Conservation (phyloP, 2,329 filamentous ascomycete genomes). For the Nothomitra cinnamomea region DNA sequence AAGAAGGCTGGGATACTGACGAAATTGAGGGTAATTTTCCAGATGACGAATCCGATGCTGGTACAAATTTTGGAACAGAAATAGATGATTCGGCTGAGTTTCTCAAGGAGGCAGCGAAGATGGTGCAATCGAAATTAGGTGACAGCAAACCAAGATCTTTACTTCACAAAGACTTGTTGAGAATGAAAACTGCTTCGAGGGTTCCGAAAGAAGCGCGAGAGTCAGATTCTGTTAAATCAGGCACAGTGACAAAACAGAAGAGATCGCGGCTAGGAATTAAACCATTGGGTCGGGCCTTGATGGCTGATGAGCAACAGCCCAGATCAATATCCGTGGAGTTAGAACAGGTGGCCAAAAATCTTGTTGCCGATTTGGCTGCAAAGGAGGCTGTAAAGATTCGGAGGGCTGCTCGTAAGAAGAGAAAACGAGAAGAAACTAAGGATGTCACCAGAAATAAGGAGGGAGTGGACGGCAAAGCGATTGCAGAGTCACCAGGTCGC, state of each 20-base stretch:
- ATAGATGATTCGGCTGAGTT: slow-evolving; percentile 1
- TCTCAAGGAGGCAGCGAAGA: not conserved
- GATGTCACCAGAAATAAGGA: not conserved
- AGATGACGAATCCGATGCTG: not conserved
- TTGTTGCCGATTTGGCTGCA: no score
- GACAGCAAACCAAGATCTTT: not conserved
- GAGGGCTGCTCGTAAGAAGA: not conserved
- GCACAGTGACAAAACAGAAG: not conserved
- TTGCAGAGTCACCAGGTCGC: no score
- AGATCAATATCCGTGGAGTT: no score
- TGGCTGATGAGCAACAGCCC: no score
- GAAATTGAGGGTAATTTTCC: not conserved
- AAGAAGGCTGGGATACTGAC: not conserved
- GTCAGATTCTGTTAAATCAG: not conserved
- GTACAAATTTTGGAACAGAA: slow-evolving; percentile 2
- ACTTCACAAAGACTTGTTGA: not conserved
- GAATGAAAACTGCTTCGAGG: not conserved
- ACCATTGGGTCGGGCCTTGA: no score
- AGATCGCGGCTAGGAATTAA: not conserved
- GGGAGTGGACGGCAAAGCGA: not conserved
- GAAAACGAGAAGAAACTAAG: not conserved
- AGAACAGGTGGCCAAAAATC: no score
- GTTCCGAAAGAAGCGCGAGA: not conserved
- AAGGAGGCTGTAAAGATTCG: not conserved
- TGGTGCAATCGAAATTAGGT: not conserved